phyloP scores from a whole-genome alignment of 176 grass and related monocot genomes.

The Panicum miliaceum region DNA sequence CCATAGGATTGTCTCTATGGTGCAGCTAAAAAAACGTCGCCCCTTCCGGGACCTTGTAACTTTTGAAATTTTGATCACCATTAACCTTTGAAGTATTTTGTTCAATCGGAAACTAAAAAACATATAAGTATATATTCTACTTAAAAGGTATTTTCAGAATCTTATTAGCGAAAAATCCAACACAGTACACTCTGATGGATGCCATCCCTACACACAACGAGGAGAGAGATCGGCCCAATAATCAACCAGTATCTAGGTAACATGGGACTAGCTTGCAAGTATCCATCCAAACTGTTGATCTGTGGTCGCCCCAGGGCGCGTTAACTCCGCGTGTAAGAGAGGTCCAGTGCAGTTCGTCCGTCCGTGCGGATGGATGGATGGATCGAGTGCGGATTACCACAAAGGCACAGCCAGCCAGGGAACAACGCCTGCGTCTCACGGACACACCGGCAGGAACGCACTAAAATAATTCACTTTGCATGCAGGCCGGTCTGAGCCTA shows the following conservation, averaged over 20 bases:
- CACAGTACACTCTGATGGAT: no score
- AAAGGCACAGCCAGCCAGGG: neutral
- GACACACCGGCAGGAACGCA: neutral
- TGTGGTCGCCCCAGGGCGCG: neutral
- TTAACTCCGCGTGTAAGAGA: neutral
- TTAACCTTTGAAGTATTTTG: no score
- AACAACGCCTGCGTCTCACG: conserved; percentile 29
- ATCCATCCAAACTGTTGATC: no score
- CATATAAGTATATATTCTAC: no score
- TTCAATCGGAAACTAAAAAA: no score
- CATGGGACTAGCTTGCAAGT: no score
- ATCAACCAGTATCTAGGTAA: no score
- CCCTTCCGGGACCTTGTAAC: neutral
- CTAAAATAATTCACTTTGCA: neutral
- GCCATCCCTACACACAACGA: no score
- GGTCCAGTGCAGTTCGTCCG: conserved; percentile 17
- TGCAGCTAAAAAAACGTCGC: neutral
- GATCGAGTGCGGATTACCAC: neutral
- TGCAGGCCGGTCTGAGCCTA: neutral
- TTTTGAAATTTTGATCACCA: neutral
- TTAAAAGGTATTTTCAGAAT: no score
- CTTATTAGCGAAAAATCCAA: no score
- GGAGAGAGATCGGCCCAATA: no score
- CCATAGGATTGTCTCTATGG: neutral
- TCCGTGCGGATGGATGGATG: neutral